phyloP scores from a whole-genome alignment of 805 yeast species.

The Wickerhamomyces bovis region DNA sequence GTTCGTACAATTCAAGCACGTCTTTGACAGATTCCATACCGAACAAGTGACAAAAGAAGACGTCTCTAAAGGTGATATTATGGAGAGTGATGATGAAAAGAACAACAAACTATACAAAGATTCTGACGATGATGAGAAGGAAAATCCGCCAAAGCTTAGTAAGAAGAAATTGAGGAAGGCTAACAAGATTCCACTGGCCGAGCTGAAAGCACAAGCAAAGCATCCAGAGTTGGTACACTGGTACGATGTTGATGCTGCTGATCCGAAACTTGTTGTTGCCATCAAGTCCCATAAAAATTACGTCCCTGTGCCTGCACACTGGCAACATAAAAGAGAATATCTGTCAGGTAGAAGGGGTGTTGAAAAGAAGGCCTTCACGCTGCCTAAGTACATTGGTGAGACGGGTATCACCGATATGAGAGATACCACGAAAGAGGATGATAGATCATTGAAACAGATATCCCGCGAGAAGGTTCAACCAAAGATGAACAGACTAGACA shows the following conservation, averaged over 20 bases:
- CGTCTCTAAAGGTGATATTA: conserved; percentile 24
- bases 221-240: conserved; percentile 78
- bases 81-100: conserved; percentile 26
- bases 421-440: conserved; percentile 47
- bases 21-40: conserved; percentile 31
- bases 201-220: conserved; percentile 52
- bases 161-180: conserved; percentile 46
- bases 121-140: conserved; percentile 14
- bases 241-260: conserved; percentile 80
- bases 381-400: conserved; percentile 71
- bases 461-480: conserved; percentile 86
- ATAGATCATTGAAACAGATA: conserved; percentile 54
- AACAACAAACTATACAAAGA: conserved; percentile 3
- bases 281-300: conserved; percentile 61
- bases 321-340: conserved; percentile 77
- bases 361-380: conserved; percentile 63
- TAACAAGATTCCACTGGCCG: conserved; percentile 58
- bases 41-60: conserved; percentile 12
- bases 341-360: conserved; percentile 58
- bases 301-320: conserved; percentile 77
- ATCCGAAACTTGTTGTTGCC: conserved; percentile 60
- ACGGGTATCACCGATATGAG: conserved; percentile 91
- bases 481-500: conserved; percentile 76
- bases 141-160: conserved; percentile 26
- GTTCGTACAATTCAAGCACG: conserved; percentile 28